phyloP scores from a whole-genome alignment of 2,329 filamentous ascomycete genomes.

The Diaporthe sp. region DNA sequence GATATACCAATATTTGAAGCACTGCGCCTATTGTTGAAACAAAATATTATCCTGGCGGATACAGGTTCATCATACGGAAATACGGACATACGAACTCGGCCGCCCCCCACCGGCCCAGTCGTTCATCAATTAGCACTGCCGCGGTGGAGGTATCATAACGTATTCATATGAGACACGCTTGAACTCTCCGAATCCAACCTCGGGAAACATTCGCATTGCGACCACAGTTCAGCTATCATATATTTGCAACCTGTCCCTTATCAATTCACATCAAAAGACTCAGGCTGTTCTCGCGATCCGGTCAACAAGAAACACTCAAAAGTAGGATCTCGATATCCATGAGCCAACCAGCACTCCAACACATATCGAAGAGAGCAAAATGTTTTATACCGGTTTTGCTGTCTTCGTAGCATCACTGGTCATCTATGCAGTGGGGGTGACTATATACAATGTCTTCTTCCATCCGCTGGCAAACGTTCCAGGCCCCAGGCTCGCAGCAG shows the following conservation, averaged over 20 bases:
- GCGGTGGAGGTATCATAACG: not conserved
- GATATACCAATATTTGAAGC: not conserved
- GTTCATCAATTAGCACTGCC: not conserved
- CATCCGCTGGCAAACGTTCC: not conserved
- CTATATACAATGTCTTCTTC: conserved; percentile 13
- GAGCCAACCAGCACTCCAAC: not conserved
- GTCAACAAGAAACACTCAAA: not conserved
- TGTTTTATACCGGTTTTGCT: not conserved
- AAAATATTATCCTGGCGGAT: not conserved
- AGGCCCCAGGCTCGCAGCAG: conserved; percentile 1
- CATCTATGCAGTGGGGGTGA: not conserved
- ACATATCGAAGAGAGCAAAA: not conserved
- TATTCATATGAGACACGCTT: not conserved
- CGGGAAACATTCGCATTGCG: not conserved
- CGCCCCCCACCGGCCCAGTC: not conserved
- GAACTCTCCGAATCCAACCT: not conserved
- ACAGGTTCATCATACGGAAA: not conserved
- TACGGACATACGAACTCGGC: not conserved
- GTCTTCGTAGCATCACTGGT: not conserved
- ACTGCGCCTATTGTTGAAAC: not conserved
- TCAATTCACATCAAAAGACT: not conserved
- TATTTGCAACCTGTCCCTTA: not conserved
- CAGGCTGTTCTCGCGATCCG: not conserved
- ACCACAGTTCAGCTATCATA: not conserved
- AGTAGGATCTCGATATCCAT: not conserved